These are phyloP conservation scores for Kurtzmaniella fragi DNA, from an alignment of 805 yeast genomes.

Conservation along the genomic window DNA sequence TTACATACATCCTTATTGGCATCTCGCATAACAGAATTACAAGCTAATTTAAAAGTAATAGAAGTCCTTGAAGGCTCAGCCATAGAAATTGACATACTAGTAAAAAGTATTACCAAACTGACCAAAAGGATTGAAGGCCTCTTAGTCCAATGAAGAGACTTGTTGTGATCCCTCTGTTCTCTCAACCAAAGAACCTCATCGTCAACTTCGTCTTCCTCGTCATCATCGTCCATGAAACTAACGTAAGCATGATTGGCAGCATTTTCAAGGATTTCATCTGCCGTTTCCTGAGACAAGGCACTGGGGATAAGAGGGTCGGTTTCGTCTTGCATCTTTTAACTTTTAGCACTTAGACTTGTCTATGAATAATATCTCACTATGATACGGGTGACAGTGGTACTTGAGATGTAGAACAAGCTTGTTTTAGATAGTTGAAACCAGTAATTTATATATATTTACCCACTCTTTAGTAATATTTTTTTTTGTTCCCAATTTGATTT, in stretches of 20 bases:
- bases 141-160: constrained; percentile 44
- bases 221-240: constrained; percentile 8
- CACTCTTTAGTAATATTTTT: no score
- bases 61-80: constrained; percentile 39
- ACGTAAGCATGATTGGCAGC: constrained; percentile 3
- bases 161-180: constrained; percentile 43
- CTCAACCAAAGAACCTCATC: constrained; percentile 46
- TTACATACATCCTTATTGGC: constrained; percentile 20
- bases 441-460: no score
- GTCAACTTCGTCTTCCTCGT: constrained; percentile 27
- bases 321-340: background rate
- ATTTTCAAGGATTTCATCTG: constrained; percentile 2
- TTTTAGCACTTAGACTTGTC: no score
- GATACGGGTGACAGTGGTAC: no score
- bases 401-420: no score
- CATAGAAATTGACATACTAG: constrained; percentile 37
- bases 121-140: constrained; percentile 55
- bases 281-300: background rate
- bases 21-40: constrained; percentile 12
- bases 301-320: background rate
- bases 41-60: constrained; percentile 25
- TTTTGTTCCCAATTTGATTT: no score
- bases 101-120: constrained; percentile 36
- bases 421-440: no score
- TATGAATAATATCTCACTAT: no score